Percentiles rank a stretch among this genome's conserved stretches.
Conservation (phyloP, 352 stramenopile species). For the Peronospora tabacina region DNA sequence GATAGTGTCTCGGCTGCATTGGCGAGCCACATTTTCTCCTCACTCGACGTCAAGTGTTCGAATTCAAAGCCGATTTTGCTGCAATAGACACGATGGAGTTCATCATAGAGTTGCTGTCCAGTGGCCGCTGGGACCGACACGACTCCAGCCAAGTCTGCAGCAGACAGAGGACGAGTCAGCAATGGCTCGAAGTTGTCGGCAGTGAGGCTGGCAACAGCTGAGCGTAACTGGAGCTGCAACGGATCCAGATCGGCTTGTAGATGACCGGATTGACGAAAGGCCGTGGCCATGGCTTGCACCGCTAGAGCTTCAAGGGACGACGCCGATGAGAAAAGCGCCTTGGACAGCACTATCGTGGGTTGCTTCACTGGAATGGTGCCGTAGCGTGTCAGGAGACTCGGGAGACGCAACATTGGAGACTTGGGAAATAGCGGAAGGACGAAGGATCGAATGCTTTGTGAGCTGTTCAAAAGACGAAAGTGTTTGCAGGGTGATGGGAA, state of each 20-base stretch:
- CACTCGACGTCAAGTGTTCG: conserved; percentile 46
- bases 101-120: conserved; percentile 50
- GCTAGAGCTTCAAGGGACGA: conserved; percentile 57
- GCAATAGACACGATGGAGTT: conserved; percentile 58
- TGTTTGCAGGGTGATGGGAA: conserved; percentile 9
- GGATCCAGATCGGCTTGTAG: conserved; percentile 69
- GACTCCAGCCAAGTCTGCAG: conserved; percentile 19
- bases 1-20: conserved; percentile 41
- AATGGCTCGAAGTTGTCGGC: conserved; percentile 46
- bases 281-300: conserved; percentile 52
- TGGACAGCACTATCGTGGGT: conserved; percentile 1
- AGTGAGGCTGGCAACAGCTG: conserved; percentile 31
- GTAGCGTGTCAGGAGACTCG: conserved; percentile 25
- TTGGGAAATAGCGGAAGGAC: conserved; percentile 3
- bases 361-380: conserved; percentile 22
- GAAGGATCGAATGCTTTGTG: conserved; percentile 14
- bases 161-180: conserved; percentile 21
- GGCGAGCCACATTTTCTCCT: conserved; percentile 69
- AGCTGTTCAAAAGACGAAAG: background rate
- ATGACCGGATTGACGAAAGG: conserved; percentile 72
- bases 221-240: conserved; percentile 35
- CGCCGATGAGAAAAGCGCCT: conserved; percentile 26
- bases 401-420: conserved; percentile 49
- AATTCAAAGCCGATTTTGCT: conserved; percentile 81
- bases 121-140: conserved; percentile 22